Evolutionary conservation across 2,329 filamentous ascomycete genomes (phyloP).

Genomic region (Penicillium sclerotigenum): DNA sequence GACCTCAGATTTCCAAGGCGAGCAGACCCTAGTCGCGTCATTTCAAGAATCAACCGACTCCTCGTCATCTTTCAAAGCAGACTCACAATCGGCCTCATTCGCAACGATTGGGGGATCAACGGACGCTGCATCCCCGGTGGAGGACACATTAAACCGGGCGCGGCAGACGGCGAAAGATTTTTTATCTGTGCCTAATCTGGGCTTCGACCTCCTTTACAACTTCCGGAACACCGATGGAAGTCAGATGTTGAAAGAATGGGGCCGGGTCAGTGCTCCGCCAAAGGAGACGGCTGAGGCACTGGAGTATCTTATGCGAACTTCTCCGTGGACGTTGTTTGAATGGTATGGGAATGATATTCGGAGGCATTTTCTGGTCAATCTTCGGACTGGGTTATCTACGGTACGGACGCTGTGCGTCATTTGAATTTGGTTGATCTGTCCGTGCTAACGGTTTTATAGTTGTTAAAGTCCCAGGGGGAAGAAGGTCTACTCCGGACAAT

Average conservation of each 20-base stretch:
- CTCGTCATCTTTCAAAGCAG: slow-evolving; percentile 16
- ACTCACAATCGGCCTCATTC: slow-evolving; percentile 15
- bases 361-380: slow-evolving; percentile 43
- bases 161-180: slow-evolving; percentile 43
- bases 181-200: slow-evolving; percentile 37
- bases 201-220: slow-evolving; percentile 30
- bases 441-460: slow-evolving; percentile 19
- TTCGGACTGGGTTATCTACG: slow-evolving; percentile 32
- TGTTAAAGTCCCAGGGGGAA: slow-evolving; percentile 23
- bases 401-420: slow-evolving; percentile 22
- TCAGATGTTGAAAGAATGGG: slow-evolving; percentile 32
- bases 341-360: slow-evolving; percentile 47
- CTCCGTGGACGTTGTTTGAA: slow-evolving; percentile 33
- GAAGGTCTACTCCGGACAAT: slow-evolving; percentile 31
- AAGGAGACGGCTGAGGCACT: slow-evolving; percentile 35
- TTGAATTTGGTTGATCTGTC: background rate
- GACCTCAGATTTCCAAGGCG: slow-evolving; percentile 23
- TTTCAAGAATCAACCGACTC: slow-evolving; percentile 17
- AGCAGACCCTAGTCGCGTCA: slow-evolving; percentile 14
- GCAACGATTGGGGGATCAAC: slow-evolving; percentile 8
- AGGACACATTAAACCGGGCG: slow-evolving; percentile 38
- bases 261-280: slow-evolving; percentile 27
- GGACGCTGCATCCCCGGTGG: slow-evolving; percentile 26
- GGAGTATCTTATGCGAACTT: slow-evolving; percentile 27
- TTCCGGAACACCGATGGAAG: slow-evolving; percentile 26